Base-by-base conservation (phyloP, 2,329 filamentous ascomycete species). In the Dactylellina sp. region DNA sequence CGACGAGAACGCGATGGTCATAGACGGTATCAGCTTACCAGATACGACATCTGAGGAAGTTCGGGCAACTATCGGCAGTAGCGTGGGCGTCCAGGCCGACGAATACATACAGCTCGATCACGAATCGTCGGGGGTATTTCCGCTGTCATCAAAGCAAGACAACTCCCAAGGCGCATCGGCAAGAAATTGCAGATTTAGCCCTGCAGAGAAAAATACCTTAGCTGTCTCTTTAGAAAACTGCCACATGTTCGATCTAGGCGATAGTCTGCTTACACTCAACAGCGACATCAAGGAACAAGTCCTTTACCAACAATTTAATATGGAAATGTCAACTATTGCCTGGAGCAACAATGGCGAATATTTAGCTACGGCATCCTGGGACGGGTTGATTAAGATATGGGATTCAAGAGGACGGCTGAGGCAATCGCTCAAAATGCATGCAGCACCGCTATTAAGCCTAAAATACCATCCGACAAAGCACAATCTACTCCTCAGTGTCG, bases 31-130 rank as follows among this genome's bases (percentile, higher is more conserved):
- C 37, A 44, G 71, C 1, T 22, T 75, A 60, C 71, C 71, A 2
- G 71, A 75, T 39, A 75, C 71, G 4, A 68, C 62, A 40, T 75
- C 71, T 3, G 71, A 75, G 44, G 71, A 75, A 24, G 71, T 75
- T 9, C 59, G 71, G 12, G 71, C 71, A 11, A 75, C 71, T 7
- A 68, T 75, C 40, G 71, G 71, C 16, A 70, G 56, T 42, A 75
- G 71, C 39, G 61, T 75, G 32, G 71, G 71, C 1, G 59, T 70
- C 20, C 71, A 75, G 49, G 71, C 64, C 12, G 71, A 75, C 37
- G 71, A 75, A 35, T 70, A 63, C 20, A 75, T 75, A 18, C 63
- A 75, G 11, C 24, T 74, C 7, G 61, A 74, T 20, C 70, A 55
- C 35, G 61, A 74, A 61, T 74, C 70, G 2, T 20, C 70, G 0